phyloP scores from a whole-genome alignment of 306 rosid species.

The Astragalus glycyphyllos region DNA sequence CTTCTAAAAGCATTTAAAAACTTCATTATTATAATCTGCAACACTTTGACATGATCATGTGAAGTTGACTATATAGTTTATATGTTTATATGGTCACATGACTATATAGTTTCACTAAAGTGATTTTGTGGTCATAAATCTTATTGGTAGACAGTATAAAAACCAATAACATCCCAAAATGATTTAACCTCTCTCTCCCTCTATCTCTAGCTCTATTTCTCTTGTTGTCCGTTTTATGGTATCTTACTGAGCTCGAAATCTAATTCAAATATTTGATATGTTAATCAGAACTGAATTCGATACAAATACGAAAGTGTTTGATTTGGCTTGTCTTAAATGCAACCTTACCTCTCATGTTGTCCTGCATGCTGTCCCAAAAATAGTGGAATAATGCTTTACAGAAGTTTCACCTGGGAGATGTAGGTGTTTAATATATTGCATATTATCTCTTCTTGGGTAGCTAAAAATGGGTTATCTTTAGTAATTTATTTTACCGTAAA shows the following conservation, averaged over 20 bases:
- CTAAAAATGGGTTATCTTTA: conserved; percentile 12
- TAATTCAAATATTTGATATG: conserved; percentile 12
- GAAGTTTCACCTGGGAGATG: conserved; percentile 15
- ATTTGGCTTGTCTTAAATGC: conserved; percentile 23
- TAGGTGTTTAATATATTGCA: conserved; percentile 11
- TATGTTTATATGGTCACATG: background rate
- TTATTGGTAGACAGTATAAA: conserved; percentile 24
- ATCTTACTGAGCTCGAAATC: conserved; percentile 22
- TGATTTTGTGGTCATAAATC: conserved; percentile 27
- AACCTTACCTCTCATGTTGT: background rate
- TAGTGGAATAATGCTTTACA: conserved; percentile 22
- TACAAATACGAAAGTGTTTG: conserved; percentile 17
- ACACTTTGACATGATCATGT: background rate
- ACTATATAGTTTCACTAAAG: background rate
- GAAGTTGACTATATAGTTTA: background rate
- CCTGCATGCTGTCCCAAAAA: background rate
- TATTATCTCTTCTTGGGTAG: conserved; percentile 24
- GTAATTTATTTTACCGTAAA: conserved; percentile 32
- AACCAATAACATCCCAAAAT: conserved; percentile 16
- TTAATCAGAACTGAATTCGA: conserved; percentile 26
- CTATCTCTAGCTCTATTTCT: no score
- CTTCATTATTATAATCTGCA: background rate
- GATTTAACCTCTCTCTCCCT: background rate
- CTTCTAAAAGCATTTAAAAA: background rate
- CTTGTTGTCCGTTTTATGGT: background rate